Evolutionary conservation across 1,139 yeast species (phyloP).

Genomic region (Candida glucosophila): DNA sequence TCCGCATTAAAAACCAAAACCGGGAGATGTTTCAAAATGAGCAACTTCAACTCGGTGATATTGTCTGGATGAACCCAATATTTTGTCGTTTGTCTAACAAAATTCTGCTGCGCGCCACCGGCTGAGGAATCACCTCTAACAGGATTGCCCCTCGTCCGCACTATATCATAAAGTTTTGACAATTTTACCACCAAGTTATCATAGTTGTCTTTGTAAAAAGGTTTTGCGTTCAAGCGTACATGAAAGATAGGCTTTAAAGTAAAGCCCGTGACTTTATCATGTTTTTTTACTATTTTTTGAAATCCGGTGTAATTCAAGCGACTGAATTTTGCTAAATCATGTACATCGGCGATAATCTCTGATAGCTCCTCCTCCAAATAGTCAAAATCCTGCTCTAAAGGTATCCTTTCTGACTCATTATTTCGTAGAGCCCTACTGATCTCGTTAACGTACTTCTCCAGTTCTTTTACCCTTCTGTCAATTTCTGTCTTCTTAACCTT

Average conservation of each 20-base stretch:
- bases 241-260: slow-evolving; percentile 85
- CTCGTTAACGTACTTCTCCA: slow-evolving; percentile 58
- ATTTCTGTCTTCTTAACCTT: slow-evolving; percentile 82
- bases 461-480: slow-evolving; percentile 70
- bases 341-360: slow-evolving; percentile 94
- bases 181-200: slow-evolving; percentile 83
- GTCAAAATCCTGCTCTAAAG: slow-evolving; percentile 77
- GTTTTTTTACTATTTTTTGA: slow-evolving; percentile 91
- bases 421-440: slow-evolving; percentile 41
- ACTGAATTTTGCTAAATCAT: slow-evolving; percentile 89
- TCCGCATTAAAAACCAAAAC: slow-evolving; percentile 93
- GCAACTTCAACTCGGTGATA: slow-evolving; percentile 91
- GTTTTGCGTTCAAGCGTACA: slow-evolving; percentile 84
- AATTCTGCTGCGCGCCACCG: slow-evolving; percentile 96
- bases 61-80: slow-evolving; percentile 99
- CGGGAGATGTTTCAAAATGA: slow-evolving; percentile 88
- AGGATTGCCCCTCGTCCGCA: slow-evolving; percentile 92
- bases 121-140: slow-evolving; percentile 91
- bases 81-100: slow-evolving; percentile 95
- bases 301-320: slow-evolving; percentile 92
- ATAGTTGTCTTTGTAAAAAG: slow-evolving; percentile 91
- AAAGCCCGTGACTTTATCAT: slow-evolving; percentile 83
- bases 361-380: slow-evolving; percentile 85
- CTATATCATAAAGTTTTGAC: slow-evolving; percentile 83
- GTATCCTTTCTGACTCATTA: slow-evolving; percentile 21